phyloP scores from a whole-genome alignment of 805 yeast genomes.

The Alloascoidea africana region DNA sequence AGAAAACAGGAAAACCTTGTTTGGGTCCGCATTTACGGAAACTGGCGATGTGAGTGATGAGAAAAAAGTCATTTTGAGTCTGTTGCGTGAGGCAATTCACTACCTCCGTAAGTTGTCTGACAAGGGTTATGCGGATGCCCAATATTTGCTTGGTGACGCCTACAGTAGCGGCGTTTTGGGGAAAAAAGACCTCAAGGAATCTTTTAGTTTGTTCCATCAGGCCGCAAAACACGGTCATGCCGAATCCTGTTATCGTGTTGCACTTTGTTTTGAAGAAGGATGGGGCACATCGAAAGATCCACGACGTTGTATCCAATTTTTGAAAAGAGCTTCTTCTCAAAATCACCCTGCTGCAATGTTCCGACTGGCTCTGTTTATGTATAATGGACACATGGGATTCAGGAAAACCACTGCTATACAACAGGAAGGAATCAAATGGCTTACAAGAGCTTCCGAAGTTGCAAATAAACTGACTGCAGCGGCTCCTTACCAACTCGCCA shows the following conservation, averaged over 20 bases:
- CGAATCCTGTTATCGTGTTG: constrained; percentile 83
- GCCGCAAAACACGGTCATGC: constrained; percentile 92
- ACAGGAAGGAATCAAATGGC: constrained; percentile 86
- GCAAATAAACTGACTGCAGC: constrained; percentile 78
- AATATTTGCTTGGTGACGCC: constrained; percentile 84
- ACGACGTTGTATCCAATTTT: constrained; percentile 67
- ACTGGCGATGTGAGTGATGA: constrained; percentile 9
- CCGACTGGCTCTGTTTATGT: constrained; percentile 78
- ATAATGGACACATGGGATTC: constrained; percentile 74
- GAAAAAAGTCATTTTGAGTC: constrained; percentile 29
- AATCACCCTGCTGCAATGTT: constrained; percentile 97
- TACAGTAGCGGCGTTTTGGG: constrained; percentile 76
- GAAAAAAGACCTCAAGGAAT: constrained; percentile 61
- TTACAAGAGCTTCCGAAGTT: constrained; percentile 68
- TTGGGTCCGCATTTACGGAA: constrained; percentile 2
- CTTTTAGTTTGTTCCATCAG: constrained; percentile 61
- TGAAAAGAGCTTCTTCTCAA: constrained; percentile 76
- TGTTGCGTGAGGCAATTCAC: constrained; percentile 62
- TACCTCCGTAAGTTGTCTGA: constrained; percentile 60
- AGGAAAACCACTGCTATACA: constrained; percentile 47
- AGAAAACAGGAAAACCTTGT: constrained; percentile 1
- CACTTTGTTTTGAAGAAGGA: constrained; percentile 88
- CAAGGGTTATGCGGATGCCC: constrained; percentile 79
- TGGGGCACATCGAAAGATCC: constrained; percentile 85
- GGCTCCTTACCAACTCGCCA: constrained; percentile 90